Evolutionary conservation across 176 grass and related monocot species (phyloP).

Genomic region (Olyra latifolia): DNA sequence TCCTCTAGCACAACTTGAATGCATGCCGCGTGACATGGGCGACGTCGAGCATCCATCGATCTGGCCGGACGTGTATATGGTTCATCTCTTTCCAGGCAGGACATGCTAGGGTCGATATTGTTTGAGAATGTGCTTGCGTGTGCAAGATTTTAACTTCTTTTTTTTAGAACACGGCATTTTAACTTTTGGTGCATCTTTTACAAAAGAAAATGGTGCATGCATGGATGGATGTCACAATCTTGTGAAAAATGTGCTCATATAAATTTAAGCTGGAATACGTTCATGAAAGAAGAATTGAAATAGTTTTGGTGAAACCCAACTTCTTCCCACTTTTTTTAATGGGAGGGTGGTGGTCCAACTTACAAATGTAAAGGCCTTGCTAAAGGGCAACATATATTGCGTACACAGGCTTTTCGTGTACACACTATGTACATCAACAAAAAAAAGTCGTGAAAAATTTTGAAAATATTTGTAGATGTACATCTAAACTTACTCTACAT

Average conservation of each 20-base stretch:
- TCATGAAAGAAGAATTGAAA: neutral
- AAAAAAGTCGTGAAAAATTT: too few species aligned
- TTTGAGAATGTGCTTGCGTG: neutral
- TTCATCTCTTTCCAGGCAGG: neutral
- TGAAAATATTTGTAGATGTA: too few species aligned
- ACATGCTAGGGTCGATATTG: neutral
- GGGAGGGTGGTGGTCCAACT: neutral
- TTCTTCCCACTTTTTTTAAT: neutral
- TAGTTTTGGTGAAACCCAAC: neutral
- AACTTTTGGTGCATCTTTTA: neutral
- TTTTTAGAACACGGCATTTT: too few species aligned
- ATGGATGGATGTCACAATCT: neutral
- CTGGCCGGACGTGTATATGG: neutral
- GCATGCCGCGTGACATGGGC: constrained; percentile 34
- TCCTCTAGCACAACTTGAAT: constrained; percentile 23
- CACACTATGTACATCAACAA: too few species aligned
- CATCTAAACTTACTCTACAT: too few species aligned
- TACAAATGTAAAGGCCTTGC: neutral
- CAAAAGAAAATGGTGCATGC: neutral
- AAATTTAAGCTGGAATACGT: neutral
- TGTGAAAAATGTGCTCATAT: neutral
- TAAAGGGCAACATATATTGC: too few species aligned
- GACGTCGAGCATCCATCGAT: too few species aligned
- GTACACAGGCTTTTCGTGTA: too few species aligned
- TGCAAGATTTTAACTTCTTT: neutral